Evolutionary conservation across 2,329 filamentous ascomycete species (phyloP), one percentile per base, ranked within the genome.

Genomic region (Elsinoe batatas): DNA sequence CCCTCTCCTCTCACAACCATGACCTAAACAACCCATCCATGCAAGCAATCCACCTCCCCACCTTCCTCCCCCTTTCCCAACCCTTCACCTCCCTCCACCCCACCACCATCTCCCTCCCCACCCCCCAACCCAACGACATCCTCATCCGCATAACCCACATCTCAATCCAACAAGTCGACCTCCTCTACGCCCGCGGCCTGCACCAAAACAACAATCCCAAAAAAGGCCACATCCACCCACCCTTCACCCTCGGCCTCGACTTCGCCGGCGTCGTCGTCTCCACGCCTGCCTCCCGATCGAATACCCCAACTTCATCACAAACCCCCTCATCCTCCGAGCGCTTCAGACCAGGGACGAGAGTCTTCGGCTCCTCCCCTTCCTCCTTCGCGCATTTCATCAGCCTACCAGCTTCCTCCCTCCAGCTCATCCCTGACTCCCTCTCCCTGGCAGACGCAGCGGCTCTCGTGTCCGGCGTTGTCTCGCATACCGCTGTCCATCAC

Each of bases 191-290:
- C 2, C 72, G 73, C 62, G 80, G 80, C 6, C 74, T 76, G 59
- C 80, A 83, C 61, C 80, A 83, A 62, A 83, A 83, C 64, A 82
- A 82, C 63, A 64, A 68, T 49, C 57, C 62, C 17, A 67, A 66
- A 49, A 71, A 69, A 30, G 72, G 72, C n/a, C 74, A 79, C 54
- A 73, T 80, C 36, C 70, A 69, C 32, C 80, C 79, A 1, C 80
- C 80, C 0, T 83, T 84, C 66, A 74, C 73, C 1, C 72, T 82
- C 0, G 80, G 80, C 11, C 77, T 78, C n/a, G 80, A 83, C 63
- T 83, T 83, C 61, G 71, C 79, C 1, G 80, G 80, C n/a, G 68
- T 74, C 1, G 69, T 83, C 1, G 58, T 74, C 33, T 67, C 67
- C 2, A 64, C 72, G 0, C 71, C 75, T 0, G n/a, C 26, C 2